phyloP scores from a whole-genome alignment of 2,329 filamentous ascomycete species.

The Fusarium pininemorale region DNA sequence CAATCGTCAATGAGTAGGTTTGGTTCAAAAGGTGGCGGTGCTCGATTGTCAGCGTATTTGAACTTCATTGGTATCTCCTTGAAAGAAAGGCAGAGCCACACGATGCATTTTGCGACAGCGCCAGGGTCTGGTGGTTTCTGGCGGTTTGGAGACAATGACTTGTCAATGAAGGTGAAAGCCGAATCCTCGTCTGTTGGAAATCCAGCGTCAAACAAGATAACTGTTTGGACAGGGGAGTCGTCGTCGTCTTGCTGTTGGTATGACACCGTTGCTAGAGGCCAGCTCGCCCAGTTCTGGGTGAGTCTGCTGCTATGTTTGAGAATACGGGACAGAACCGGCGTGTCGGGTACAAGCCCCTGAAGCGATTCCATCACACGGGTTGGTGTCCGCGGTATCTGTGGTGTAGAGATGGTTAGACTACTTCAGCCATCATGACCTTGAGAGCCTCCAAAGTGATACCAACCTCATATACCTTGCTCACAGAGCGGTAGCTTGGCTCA shows the following conservation, averaged over 20 bases:
- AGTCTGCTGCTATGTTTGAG: conserved; percentile 20
- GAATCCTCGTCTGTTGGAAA: neutral
- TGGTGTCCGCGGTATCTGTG: neutral
- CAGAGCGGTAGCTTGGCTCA: neutral
- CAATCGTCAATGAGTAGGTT: neutral
- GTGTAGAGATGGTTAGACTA: neutral
- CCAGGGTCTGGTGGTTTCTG: neutral
- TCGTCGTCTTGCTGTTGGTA: neutral
- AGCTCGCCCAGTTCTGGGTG: conserved; percentile 28
- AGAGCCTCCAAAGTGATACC: neutral
- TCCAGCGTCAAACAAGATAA: neutral
- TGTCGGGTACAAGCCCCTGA: neutral
- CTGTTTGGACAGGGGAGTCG: neutral
- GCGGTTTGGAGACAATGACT: neutral
- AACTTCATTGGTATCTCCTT: neutral
- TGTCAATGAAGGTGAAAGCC: neutral
- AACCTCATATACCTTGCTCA: neutral
- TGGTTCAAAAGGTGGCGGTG: neutral
- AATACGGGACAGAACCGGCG: neutral
- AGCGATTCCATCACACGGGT: neutral
- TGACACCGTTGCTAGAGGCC: neutral
- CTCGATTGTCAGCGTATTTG: neutral
- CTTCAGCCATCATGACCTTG: neutral
- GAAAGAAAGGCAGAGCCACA: neutral
- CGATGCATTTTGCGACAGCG: neutral